phyloP scores from a whole-genome alignment of 2,329 filamentous ascomycete species.

The Macrophomina phaseolina region DNA sequence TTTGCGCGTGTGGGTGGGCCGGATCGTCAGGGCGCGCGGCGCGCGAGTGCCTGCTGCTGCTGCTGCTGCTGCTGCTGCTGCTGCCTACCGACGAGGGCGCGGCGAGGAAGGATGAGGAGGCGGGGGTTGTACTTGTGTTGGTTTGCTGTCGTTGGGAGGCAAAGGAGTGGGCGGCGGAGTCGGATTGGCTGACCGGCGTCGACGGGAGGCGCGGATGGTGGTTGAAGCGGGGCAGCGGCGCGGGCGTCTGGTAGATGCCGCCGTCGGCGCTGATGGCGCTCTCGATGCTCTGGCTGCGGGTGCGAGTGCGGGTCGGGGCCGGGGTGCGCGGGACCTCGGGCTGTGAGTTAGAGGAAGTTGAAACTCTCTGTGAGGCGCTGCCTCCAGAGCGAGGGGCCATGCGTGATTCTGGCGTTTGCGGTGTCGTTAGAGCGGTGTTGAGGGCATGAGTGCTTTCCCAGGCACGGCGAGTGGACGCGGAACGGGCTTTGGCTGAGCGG shows the following conservation, averaged over 20 bases:
- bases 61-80: too few relatives aligned
- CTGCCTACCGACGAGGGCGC: too few relatives aligned
- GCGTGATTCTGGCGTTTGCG: neutral
- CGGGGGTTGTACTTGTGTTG: neutral
- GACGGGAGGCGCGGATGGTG: neutral
- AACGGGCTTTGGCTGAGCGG: neutral
- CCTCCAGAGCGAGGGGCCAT: too few relatives aligned
- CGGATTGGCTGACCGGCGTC: neutral
- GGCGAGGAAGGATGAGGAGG: neutral
- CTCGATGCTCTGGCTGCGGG: constrained; percentile 11
- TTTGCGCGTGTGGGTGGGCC: neutral
- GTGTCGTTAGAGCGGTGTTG: neutral
- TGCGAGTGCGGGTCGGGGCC: neutral
- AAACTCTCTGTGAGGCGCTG: too few relatives aligned
- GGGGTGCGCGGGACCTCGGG: neutral
- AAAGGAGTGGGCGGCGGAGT: neutral
- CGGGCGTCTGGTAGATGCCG: constrained; percentile 23
- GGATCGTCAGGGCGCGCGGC: constrained; percentile 32
- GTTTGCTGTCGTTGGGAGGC: neutral
- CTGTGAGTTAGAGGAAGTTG: neutral
- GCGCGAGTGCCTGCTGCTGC: neutral
- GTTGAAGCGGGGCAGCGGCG: constrained; percentile 4
- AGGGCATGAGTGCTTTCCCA: neutral
- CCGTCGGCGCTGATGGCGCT: neutral
- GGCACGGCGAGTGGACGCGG: neutral